Conservation (phyloP, 805 yeast species). For the Wilhelminamyces savonicus region DNA sequence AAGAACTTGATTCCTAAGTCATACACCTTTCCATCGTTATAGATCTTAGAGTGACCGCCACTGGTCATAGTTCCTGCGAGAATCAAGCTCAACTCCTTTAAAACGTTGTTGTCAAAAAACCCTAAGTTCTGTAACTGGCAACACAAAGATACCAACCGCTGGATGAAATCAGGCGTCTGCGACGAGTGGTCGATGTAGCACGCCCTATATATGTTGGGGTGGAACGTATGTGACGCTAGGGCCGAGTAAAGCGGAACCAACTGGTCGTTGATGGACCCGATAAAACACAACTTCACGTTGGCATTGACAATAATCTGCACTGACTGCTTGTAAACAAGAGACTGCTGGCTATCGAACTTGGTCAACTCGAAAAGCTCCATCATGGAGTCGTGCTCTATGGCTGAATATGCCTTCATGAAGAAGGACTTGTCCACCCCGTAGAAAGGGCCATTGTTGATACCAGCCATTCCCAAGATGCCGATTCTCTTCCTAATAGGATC, state of each 20-base stretch:
- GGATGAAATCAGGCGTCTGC: constrained; percentile 71
- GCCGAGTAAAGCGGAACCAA: constrained; percentile 90
- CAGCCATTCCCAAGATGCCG: constrained; percentile 90
- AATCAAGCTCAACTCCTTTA: constrained; percentile 64
- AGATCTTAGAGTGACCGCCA: constrained; percentile 88
- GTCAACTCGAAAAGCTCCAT: constrained; percentile 86
- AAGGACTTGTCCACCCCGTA: constrained; percentile 82
- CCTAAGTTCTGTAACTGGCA: constrained; percentile 74
- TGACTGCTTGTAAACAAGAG: constrained; percentile 63
- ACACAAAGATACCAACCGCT: constrained; percentile 66
- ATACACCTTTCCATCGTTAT: constrained; percentile 80
- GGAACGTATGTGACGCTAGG: constrained; percentile 71
- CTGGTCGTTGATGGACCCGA: constrained; percentile 92
- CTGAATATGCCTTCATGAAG: constrained; percentile 80
- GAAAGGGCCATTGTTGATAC: constrained; percentile 89
- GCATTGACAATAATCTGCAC: constrained; percentile 56
- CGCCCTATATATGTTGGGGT: constrained; percentile 86
- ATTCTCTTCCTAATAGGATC: constrained; percentile 41
- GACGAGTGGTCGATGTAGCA: constrained; percentile 83
- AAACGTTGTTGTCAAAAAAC: constrained; percentile 74
- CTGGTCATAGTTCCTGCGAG: constrained; percentile 87
- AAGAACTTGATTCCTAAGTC: constrained; percentile 70
- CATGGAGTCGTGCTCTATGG: constrained; percentile 84
- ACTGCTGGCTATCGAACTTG: constrained; percentile 63
- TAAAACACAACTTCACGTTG: constrained; percentile 72